phyloP scores from a whole-genome alignment of 768 basidiomycete genomes.

The Tremella mesenterica region DNA sequence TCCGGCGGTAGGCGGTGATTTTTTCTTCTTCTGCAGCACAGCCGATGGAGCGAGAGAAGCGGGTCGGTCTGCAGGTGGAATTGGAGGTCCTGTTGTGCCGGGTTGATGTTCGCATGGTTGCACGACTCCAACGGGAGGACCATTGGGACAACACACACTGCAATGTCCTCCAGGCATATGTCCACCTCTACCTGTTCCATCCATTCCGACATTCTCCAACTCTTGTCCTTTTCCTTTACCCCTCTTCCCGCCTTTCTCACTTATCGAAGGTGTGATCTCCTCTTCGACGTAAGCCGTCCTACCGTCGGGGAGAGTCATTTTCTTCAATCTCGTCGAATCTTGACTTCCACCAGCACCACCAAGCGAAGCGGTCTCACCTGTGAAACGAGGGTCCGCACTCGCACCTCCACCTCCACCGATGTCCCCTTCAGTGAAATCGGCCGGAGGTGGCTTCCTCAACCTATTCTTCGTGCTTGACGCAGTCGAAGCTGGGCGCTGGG shows the following conservation, averaged over 20 bases:
- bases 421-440: too few species aligned
- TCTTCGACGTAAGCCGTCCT: slow-evolving; percentile 21
- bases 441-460: too few species aligned
- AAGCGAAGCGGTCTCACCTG: too few species aligned
- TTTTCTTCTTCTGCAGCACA: slow-evolving; percentile 2
- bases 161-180: slow-evolving; percentile 27
- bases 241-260: slow-evolving; percentile 5
- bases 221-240: not conserved
- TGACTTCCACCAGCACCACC: not conserved
- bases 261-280: not conserved
- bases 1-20: not conserved
- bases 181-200: too few species aligned
- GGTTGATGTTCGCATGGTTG: slow-evolving; percentile 30
- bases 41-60: not conserved
- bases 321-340: too few species aligned
- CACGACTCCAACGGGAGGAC: slow-evolving; percentile 12
- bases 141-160: slow-evolving; percentile 30
- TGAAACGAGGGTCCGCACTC: too few species aligned
- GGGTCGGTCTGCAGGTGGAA: not conserved
- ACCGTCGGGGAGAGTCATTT: slow-evolving; percentile 31
- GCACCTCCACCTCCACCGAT: too few species aligned
- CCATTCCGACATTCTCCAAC: not conserved
- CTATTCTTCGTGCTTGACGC: too few species aligned
- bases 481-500: too few species aligned
- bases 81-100: slow-evolving; percentile 10